phyloP scores from a whole-genome alignment of 768 basidiomycete species.

The Mycena epipterygia region DNA sequence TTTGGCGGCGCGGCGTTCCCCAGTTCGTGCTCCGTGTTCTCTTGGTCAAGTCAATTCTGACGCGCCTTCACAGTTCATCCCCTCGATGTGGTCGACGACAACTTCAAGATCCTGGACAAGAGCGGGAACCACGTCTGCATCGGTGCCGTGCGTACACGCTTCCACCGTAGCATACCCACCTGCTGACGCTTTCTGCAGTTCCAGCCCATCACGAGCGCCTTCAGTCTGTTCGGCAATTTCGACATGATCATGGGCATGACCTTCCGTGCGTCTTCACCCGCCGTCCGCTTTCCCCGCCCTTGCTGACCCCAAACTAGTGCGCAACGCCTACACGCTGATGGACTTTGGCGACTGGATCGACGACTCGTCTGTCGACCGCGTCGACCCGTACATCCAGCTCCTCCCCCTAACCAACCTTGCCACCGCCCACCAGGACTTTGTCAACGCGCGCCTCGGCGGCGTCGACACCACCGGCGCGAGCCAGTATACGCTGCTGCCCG shows the following conservation, averaged over 20 bases:
- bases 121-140: constrained; percentile 53
- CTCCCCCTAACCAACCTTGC: constrained; percentile 66
- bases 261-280: constrained; percentile 63
- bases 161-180: background rate
- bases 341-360: constrained; percentile 75
- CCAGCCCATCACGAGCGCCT: constrained; percentile 72
- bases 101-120: constrained; percentile 46
- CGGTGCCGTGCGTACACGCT: constrained; percentile 51
- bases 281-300: background rate
- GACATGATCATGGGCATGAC: constrained; percentile 83
- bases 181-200: constrained; percentile 58
- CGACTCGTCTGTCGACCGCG: constrained; percentile 51
- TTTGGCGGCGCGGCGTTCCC: constrained; percentile 71
- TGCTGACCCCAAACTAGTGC: constrained; percentile 55
- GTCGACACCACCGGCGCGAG: constrained; percentile 56
- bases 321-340: constrained; percentile 74
- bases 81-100: constrained; percentile 46
- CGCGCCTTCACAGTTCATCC: constrained; percentile 20
- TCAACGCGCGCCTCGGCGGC: constrained; percentile 50
- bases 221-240: constrained; percentile 56
- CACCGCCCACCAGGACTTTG: constrained; percentile 55
- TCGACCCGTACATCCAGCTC: constrained; percentile 73
- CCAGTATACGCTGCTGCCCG: constrained; percentile 61
- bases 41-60: background rate
- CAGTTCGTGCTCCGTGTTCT: constrained; percentile 51